Conservation (phyloP, 2,329 filamentous ascomycete species). For the Botrytis squamosa region DNA sequence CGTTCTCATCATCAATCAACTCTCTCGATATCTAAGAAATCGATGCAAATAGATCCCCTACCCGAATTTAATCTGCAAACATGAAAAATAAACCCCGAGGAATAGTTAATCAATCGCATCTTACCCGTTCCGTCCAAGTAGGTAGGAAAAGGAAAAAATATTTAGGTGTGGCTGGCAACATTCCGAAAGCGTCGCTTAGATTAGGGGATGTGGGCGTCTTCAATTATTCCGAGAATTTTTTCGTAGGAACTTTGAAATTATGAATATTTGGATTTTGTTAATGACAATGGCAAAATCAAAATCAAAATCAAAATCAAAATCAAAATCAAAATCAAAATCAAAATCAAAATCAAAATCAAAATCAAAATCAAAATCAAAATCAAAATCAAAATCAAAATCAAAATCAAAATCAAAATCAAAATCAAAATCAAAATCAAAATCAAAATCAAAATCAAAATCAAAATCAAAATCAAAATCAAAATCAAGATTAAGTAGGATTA, state of each 20-base stretch:
- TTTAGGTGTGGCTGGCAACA: neutral
- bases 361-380: neutral
- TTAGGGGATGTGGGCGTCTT: neutral
- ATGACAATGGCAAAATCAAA: no score
- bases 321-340: no score
- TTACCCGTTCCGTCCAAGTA: neutral
- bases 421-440: neutral
- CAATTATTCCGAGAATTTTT: neutral
- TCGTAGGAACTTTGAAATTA: neutral
- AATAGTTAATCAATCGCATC: neutral
- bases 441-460: neutral
- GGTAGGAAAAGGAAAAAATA: neutral
- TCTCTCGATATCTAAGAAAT: neutral
- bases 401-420: neutral
- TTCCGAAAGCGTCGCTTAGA: conserved; percentile 15
- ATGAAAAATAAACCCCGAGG: neutral
- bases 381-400: no score
- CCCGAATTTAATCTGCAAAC: neutral
- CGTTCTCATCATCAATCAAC: neutral
- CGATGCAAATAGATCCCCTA: neutral
- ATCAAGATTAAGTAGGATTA: neutral
- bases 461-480: no score
- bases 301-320: no score
- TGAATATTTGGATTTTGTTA: no score
- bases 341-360: neutral